These are phyloP conservation scores for Westerdykella sp. DNA, from an alignment of 2,329 filamentous ascomycete species.

Conservation along the genomic window DNA sequence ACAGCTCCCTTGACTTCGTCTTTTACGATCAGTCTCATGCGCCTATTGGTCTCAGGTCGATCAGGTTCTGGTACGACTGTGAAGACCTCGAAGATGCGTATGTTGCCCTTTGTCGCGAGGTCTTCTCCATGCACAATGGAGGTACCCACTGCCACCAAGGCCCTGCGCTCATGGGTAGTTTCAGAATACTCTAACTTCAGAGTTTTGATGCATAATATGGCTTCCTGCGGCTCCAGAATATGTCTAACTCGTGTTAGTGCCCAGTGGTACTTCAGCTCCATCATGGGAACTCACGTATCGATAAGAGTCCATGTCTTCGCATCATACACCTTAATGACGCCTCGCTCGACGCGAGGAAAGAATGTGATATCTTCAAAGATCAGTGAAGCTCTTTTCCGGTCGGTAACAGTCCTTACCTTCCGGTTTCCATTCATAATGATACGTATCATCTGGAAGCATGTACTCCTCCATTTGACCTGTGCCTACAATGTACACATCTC, in stretches of 20 bases:
- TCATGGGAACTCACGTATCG: constrained; percentile 48
- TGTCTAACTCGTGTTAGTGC: constrained; percentile 38
- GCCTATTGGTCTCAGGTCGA: constrained; percentile 76
- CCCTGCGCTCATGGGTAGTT: constrained; percentile 76
- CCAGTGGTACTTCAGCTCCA: background rate
- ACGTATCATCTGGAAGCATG: constrained; percentile 78
- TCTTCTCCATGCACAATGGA: constrained; percentile 86
- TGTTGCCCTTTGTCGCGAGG: constrained; percentile 71
- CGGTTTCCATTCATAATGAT: constrained; percentile 71
- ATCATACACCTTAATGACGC: constrained; percentile 71
- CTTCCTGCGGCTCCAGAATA: constrained; percentile 66
- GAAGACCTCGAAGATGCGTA: constrained; percentile 89
- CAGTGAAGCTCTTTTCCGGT: background rate
- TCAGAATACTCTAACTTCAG: constrained; percentile 87
- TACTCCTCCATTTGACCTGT: constrained; percentile 65
- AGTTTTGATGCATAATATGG: constrained; percentile 73
- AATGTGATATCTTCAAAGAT: constrained; percentile 44
- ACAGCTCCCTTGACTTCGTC: constrained; percentile 92
- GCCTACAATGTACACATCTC: constrained; percentile 69
- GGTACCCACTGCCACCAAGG: constrained; percentile 78
- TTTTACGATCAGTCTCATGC: constrained; percentile 76
- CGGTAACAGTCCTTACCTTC: constrained; percentile 47
- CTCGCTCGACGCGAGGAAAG: constrained; percentile 63
- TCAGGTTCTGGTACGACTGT: constrained; percentile 85
- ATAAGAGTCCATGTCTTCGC: constrained; percentile 72